Base-by-base conservation (phyloP, 1,139 yeast species). In the Kodamaea ohmeri region DNA sequence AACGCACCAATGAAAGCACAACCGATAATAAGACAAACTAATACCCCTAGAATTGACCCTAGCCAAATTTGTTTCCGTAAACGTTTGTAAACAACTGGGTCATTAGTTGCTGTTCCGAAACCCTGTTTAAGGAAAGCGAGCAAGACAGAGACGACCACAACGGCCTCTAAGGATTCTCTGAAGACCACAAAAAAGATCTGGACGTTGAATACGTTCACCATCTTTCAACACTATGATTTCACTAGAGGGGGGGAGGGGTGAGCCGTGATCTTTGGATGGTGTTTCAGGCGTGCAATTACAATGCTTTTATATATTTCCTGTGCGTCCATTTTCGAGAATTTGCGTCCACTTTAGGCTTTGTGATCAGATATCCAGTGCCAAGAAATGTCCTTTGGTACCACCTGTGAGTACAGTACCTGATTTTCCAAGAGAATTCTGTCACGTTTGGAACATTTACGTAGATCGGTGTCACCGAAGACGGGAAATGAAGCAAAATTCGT, bases 1-100 rank as follows among this genome's bases (percentile, higher is more conserved):
- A 86, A 90, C 12, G 85, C 80, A 50, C 88, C 89, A 54, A 90
- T 87, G 62, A 90, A 88, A 11, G 83, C 83, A 57, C 85, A 80
- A 48, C 97, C 97, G 45, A 90, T 69, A 40, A 80, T 59, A 44
- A 89, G 63, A 71, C 97, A 89, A 26, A 86, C 58, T 8, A 84
- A 37, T 6, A 90, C 67, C 38, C 97, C 97, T 19, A 75, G 43
- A 6, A 71, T 56, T 6, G 95, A 73, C 35, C 97, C 97, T 9
- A 74, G 47, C 85, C 95, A 83, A 37, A 90, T 88, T 54, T 90
- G 97, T 51, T 73, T 58, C 14, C 41, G 33, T 33, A 54, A 43
- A 28, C 40, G 40, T 37, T 53, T 53, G 44, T 54, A 50, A 17
- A 49, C 49, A 12, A 39, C 43, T 3, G 56, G 56, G 40, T 53